Base-by-base conservation (phyloP, 2,329 filamentous ascomycete species). In the Torrubiellomyces zombiae region DNA sequence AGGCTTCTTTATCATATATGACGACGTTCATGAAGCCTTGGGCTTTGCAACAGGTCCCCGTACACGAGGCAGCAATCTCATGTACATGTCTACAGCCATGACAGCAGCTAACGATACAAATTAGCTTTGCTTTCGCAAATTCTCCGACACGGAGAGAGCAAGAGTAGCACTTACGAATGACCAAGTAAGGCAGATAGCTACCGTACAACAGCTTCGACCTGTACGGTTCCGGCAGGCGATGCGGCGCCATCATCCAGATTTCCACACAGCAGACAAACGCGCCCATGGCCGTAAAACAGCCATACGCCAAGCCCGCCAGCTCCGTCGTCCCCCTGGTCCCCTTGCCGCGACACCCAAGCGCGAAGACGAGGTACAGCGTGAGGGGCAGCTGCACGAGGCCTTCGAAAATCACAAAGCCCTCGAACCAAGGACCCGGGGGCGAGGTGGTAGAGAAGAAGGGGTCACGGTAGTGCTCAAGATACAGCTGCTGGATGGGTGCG, bases 31-130 rank as follows among this genome's bases (percentile, higher is more conserved):
- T 8, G 8, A 9, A 5, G 28, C 42, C 44, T 66, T 67, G 37
- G 56, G 51, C 29, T 40, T 48, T 17, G 20, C 30, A 4, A 45
- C 38, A 0, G 28, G 33, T 5, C 29, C 34, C 18, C 49, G 43
- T 9, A 61, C 42, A 7, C 65, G 56, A 6, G 36, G 44, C 7
- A 64, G 38, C 1, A 71, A 44, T n/a, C 67, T 53, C 18, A 39
- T 24, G 24, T 58, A 65, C 66, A 71, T 70, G 34, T 71, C 66
- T 13, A 55, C 35, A 7, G 55, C 60, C 43, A 70, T 50, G 2
- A 66, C 9, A 0, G 51, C 33, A 9, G 66, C 66, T 70, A 9
- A 4, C 3, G 7, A 8, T 6, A 2, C 12, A 15, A 19, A 13
- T 18, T 24, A 12, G 26, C 14, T 21, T n/a, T 12, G 12, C 6